Base-by-base conservation (phyloP, 176 grass and related monocot species). In the Bolboschoenus planiculmis region DNA sequence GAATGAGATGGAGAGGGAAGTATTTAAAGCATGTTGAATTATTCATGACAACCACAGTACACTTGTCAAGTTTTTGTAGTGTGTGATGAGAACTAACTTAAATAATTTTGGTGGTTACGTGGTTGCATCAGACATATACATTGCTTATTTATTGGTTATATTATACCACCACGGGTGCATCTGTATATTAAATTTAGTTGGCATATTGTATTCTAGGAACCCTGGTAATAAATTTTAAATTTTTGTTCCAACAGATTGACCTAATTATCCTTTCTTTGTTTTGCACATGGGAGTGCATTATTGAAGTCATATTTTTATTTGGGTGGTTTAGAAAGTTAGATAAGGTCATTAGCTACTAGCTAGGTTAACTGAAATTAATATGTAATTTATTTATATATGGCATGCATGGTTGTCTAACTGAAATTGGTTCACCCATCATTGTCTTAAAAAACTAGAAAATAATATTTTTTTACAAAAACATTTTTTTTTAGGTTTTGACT, bases 231-330 rank as follows among this genome's bases (percentile, higher is more conserved):
- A 24, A 31, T 51, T 76, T 50, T 27, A 47, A 73, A 39, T 10
- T 70, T 3, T 47, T 44, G 0, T 11, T 9, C 20, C 39, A 72
- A 72, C 39, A 4, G n/a, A 44, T 44, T 72, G 37, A 71, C 40
- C 67, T 43, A 73, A 15, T 1, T 10, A 24, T 4, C 40, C n/a
- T 3, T 43, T 42, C 8, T 44, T 72, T 74, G 16, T 10, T 51
- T 18, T 76, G 71, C 71, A 51, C 71, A 76, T 51, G 71, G 26
- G 2, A 76, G 43, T 76, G 51, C 71, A 51, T 76, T 18, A 76
- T 76, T 76, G 26, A 51, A 76, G 18, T 51, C 26, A 47, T 51
- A 47, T 76, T 76, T 75, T 51, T 50, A 76, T 51, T 33, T 51
- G 43, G 44, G 44, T 50, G 44, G 71, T 48, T 42, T 76, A 31